Base-by-base conservation (phyloP, 2,329 filamentous ascomycete genomes). In the Teratosphaeria destructans region DNA sequence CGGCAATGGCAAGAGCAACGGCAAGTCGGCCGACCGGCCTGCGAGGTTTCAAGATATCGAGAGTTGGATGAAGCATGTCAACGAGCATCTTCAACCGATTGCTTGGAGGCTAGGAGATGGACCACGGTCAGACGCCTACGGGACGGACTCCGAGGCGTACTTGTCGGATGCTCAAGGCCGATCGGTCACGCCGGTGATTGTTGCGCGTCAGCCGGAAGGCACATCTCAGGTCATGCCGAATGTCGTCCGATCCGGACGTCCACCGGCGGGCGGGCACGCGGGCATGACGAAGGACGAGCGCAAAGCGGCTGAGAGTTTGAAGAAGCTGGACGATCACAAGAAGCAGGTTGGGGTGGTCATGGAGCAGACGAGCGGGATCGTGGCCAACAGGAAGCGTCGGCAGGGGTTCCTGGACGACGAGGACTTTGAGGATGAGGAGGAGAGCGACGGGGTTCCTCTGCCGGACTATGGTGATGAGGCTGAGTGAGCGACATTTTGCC, bases 101-200 rank as follows among this genome's bases (percentile, higher is more conserved):
- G 80, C 79, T n/a, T 82, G 81, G 79, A 74, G 77, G 64, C 73
- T 81, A 52, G 83, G 83, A n/a, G 82, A 85, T 72, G 83, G 84
- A 57, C 82, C 82, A 52, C 75, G 75, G 55, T 53, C 61, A 66
- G 75, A 77, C 63, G 65, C 65, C 47, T 67, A 71, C 57, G 34
- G 54, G 54, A 64, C 59, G 19, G 64, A 66, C n/a, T 76, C 76
- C 47, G 76, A 78, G 58, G 71, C 74, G 10, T 80, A 79, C 67
- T 71, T 81, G n/a, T 77, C 72, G 63, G 78, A 80, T 67, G 69
- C 72, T 11, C 68, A 73, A 57, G 78, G 78, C 49, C 74, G 77
- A 32, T 73, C 71, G 59, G 75, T 81, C 5, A 81, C 80, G 14
- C 79, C 80, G 12, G 61, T 71, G 29, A 70, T 72, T 32, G 34